Evolutionary conservation across 208 protist genomes (phyloP), one percentile per base, ranked within the genome.

Genomic region (Phytomonas serpens): DNA sequence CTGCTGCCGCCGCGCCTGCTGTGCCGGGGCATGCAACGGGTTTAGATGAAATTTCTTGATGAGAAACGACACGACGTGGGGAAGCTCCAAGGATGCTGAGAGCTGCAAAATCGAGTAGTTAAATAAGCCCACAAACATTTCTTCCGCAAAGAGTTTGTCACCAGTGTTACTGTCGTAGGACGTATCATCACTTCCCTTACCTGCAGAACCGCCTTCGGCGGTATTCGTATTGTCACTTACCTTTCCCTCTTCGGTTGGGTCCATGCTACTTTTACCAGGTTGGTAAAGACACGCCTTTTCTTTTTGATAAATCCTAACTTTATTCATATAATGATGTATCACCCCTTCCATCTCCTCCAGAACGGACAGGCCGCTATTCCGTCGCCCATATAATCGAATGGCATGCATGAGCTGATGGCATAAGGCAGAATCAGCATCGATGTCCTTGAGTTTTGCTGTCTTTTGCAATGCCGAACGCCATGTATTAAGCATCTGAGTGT

Each of bases 71-170:
- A 80, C 82, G 27, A 94, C 77, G 32, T 77, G 65, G 1, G 83
- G 23, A 32, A 92, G 69, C 32, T 80, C 75, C 5, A 94, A 73
- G 2, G 82, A 77, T 23, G 85, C 79, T 30, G 82, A 80, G 13
- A 94, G 78, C 72, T 94, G 89, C 68, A 94, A 73, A 7, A 80
- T 78, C 0, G 89, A 87, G 71, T 85, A 92, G 34, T 83, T 47
- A 47, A 47, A 47, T 2, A 47, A 10, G 13, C 40, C 40, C 14
- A 16, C 40, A 11, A 47, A 47, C 40, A 47, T 23, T 47, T 47
- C 40, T 47, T 47, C 40, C 14, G 7, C 16, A 19, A 47, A 47
- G 40, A 47, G 13, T 47, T 23, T 47, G 14, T 47, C 40, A 19
- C 2, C 2, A 11, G 1, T 47, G 40, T 47, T 47, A 47, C 9